A percentile compares a stretch with the other conserved stretches of the same genome.
These are phyloP conservation scores for Thymus quinquecostatus DNA, from an alignment of 257 asterid genomes.

Conservation along the genomic window DNA sequence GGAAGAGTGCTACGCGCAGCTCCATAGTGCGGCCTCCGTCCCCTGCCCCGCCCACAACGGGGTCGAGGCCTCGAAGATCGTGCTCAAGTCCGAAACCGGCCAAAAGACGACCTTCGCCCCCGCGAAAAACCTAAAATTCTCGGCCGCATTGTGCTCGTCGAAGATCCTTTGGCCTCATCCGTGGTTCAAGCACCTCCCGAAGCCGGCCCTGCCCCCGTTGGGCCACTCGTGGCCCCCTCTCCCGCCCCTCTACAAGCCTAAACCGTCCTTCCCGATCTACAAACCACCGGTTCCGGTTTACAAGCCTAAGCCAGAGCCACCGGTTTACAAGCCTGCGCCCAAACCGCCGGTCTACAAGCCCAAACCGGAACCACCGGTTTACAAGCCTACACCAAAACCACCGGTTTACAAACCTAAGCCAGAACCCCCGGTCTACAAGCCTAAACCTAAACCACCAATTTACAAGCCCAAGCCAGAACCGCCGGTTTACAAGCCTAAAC, in stretches of 20 bases:
- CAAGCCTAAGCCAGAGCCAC: constrained; percentile 34
- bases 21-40: constrained; percentile 63
- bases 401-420: constrained; percentile 36
- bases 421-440: constrained; percentile 23
- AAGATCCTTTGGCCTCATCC: constrained; percentile 72
- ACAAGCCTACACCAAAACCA: background rate
- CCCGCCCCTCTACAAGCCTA: constrained; percentile 41
- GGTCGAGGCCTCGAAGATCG: constrained; percentile 60
- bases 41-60: constrained; percentile 80
- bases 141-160: constrained; percentile 75
- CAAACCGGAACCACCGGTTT: background rate
- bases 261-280: constrained; percentile 23
- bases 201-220: constrained; percentile 38
- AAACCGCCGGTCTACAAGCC: constrained; percentile 10
- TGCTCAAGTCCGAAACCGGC: constrained; percentile 39
- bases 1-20: constrained; percentile 82
- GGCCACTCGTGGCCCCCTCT: constrained; percentile 43
- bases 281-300: constrained; percentile 36
- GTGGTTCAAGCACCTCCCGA: constrained; percentile 43
- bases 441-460: background rate
- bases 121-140: constrained; percentile 53
- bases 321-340: background rate
- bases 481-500: constrained; percentile 2
- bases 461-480: background rate
- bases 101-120: constrained; percentile 56